Evolutionary conservation across 164 flowering plant species (phyloP).

Genomic region (Kingdonia uniflora): DNA sequence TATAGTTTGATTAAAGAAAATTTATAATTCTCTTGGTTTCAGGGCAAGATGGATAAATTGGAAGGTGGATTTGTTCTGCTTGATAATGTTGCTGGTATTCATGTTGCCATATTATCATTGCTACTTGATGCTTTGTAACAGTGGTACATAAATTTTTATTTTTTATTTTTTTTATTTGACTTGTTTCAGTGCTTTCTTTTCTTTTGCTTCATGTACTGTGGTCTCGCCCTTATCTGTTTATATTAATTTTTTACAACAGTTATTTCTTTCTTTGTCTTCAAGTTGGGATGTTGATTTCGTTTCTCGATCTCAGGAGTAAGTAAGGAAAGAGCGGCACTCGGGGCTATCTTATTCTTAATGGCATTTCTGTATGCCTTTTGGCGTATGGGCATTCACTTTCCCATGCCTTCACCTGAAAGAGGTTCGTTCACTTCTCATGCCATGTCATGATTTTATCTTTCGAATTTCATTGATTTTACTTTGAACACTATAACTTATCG

Average conservation of each 20-base stretch:
- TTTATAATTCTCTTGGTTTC: slow-evolving; percentile 12
- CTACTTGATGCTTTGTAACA: slow-evolving; percentile 78
- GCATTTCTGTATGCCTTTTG: slow-evolving; percentile 95
- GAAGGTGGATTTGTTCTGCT: slow-evolving; percentile 86
- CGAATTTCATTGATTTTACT: no score
- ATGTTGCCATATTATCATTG: slow-evolving; percentile 91
- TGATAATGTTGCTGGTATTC: slow-evolving; percentile 76
- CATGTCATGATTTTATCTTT: no score
- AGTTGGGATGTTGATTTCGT: neutral
- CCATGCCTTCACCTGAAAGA: slow-evolving; percentile 96
- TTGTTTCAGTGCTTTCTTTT: neutral
- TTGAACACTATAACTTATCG: no score
- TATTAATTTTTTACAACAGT: no score
- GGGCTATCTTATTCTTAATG: slow-evolving; percentile 69
- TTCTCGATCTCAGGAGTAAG: slow-evolving; percentile 46
- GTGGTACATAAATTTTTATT: slow-evolving; percentile 33
- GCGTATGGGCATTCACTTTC: slow-evolving; percentile 99
- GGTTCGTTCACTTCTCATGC: slow-evolving; percentile 41
- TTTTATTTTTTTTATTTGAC: neutral
- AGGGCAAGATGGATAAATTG: slow-evolving; percentile 97
- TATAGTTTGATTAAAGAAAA: no score
- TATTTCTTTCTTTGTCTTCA: no score
- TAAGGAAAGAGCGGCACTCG: slow-evolving; percentile 83
- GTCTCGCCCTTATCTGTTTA: no score
- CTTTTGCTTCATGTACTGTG: no score